Conservation (phyloP, 176 grass and related monocot genomes). For the Sorghum bicolor region DNA sequence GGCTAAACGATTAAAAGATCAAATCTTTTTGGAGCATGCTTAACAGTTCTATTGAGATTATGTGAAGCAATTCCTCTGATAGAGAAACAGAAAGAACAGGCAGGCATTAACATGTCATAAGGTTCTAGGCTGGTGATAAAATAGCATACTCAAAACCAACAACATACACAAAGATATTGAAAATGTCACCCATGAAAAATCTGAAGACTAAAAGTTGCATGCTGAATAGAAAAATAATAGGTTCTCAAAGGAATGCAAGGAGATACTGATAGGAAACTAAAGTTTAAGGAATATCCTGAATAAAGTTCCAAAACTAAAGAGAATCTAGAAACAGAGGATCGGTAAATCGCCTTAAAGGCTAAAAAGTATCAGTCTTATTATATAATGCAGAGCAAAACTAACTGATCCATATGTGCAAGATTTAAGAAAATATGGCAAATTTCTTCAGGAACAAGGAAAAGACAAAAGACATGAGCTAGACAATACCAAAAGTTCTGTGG, state of each 20-base stretch:
- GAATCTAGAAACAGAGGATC: not conserved
- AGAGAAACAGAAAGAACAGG: not conserved
- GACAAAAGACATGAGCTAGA: not conserved
- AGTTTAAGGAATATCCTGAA: not conserved
- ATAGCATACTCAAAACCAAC: not conserved
- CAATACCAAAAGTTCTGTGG: slow-evolving; percentile 93
- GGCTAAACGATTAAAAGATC: slow-evolving; percentile 27
- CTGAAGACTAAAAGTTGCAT: not conserved
- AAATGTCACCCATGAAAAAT: not conserved
- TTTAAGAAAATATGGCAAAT: slow-evolving; percentile 7
- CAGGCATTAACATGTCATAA: slow-evolving; percentile 1
- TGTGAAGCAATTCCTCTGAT: slow-evolving; percentile 2
- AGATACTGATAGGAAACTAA: not conserved
- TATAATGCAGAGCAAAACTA: slow-evolving; percentile 4
- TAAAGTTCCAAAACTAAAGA: not conserved
- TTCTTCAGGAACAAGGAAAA: slow-evolving; percentile 4
- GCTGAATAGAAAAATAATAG: not conserved
- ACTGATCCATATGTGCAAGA: not conserved
- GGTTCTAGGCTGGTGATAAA: not conserved
- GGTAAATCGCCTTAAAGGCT: not conserved
- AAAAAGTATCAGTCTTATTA: not conserved
- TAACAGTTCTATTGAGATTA: slow-evolving; percentile 1
- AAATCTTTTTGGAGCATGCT: slow-evolving; percentile 31
- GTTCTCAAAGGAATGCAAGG: slow-evolving; percentile 3
- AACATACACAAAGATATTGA: not conserved